Evolutionary conservation across 2,329 filamentous ascomycete species (phyloP), one percentile per base, ranked within the genome.

Genomic region (Xylariaceae sp.): DNA sequence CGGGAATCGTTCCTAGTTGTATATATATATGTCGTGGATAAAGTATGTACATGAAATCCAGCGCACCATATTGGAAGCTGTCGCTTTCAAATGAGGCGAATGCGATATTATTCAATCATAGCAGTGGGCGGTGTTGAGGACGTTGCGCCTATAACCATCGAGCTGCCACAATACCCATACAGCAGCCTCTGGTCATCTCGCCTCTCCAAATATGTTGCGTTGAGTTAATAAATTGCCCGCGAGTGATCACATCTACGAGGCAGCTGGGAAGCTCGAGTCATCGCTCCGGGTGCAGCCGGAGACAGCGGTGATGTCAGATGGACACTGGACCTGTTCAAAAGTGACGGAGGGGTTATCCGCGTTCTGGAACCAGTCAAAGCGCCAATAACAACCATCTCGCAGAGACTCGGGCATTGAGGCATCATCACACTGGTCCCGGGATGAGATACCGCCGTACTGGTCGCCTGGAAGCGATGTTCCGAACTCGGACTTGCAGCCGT

Each of bases 361-460:
- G 45, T 64, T 64, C 36, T 65, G 51, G 55, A 76, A 75, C 72
- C 72, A 78, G 52, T 73, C 69, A 47, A 73, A 77, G 39, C 73
- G 69, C 66, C 71, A 78, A 49, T 68, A 61, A 52, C 73, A 77
- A 9, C 73, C 74, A 6, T 55, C 52, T 51, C 69, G 61, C 2
- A 77, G 57, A 3, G 52, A 51, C 2, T 52, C 50, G 4, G 73
- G 73, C 56, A 77, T 68, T 18, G 50, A 48, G 24, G 44, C 2
- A 9, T 26, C 18, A 43, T 62, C 59, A 56, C 73, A 76, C 19
- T 68, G 57, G 19, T 60, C 57, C 37, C 66, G 61, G 41, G 59
- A 60, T 17, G 62, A 56, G 46, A 74, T 60, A 41, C 73, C 73
- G 26, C 72, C 73, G 53, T 75, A 76, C 47, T 65, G 64, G 3